Percentiles rank a stretch among this genome's conserved stretches.
phyloP scores from a whole-genome alignment of 2,329 filamentous ascomycete species.

The Pseudogymnoascus verrucosus region DNA sequence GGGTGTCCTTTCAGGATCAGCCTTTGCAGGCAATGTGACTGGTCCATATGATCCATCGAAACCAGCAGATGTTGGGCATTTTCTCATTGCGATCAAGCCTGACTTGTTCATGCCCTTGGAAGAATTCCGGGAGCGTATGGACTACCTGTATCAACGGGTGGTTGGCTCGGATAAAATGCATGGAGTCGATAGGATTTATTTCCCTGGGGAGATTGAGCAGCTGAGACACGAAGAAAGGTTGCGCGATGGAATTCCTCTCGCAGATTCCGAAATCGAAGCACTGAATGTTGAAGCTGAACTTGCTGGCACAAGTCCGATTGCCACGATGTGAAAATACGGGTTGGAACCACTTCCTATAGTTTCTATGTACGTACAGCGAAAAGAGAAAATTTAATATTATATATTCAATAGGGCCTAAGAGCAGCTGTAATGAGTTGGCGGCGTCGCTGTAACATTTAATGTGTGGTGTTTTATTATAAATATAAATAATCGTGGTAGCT shows the following conservation, averaged over 20 bases:
- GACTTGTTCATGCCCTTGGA: slow-evolving; percentile 65
- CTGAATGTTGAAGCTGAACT: slow-evolving; percentile 45
- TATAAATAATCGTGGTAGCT: no score
- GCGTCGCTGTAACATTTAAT: not conserved
- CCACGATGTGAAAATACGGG: not conserved
- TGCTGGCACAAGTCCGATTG: slow-evolving; percentile 29
- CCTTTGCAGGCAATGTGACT: slow-evolving; percentile 49
- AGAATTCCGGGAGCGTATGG: slow-evolving; percentile 58
- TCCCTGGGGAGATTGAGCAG: slow-evolving; percentile 56
- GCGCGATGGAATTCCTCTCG: slow-evolving; percentile 50
- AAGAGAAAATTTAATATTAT: not conserved
- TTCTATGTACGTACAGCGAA: not conserved
- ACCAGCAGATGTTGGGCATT: slow-evolving; percentile 62
- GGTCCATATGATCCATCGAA: slow-evolving; percentile 47
- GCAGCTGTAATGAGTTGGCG: not conserved
- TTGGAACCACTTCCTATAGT: not conserved
- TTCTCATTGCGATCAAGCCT: slow-evolving; percentile 66
- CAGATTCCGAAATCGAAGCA: slow-evolving; percentile 46
- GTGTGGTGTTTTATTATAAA: no score
- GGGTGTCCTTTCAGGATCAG: slow-evolving; percentile 47
- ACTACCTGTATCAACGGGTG: slow-evolving; percentile 45
- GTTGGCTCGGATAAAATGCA: slow-evolving; percentile 45
- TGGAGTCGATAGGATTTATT: slow-evolving; percentile 51
- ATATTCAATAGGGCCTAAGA: not conserved
- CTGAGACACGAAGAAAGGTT: slow-evolving; percentile 42